Evolutionary conservation across 2,329 filamentous ascomycete genomes (phyloP), one percentile per base, ranked within the genome.

Genomic region (Arachnopeziza araneosa): DNA sequence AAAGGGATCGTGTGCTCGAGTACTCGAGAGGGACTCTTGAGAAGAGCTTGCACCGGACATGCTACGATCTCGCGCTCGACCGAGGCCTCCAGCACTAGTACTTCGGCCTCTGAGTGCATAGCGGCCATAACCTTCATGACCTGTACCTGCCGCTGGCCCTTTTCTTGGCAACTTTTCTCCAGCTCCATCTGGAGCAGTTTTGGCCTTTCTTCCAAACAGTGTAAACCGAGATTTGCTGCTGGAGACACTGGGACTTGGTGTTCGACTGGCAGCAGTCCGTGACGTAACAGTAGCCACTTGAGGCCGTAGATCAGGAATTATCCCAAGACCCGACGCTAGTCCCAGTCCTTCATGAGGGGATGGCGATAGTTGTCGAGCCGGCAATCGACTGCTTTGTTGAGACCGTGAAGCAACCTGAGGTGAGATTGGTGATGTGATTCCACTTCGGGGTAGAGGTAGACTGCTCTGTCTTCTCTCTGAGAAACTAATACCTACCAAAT

Each of bases 61-160:
- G 54, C 67, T 70, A 56, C 70, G 59, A 57, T 70, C 69, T 21
- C 64, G 76, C 24, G 76, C 79, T n/a, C 77, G 77, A 2, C 73
- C 71, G 24, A 77, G 66, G 62, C 78, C 82, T 8, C 79, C 75
- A 22, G 79, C 76, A 68, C 83, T 87, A 61, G 81, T 83, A 68
- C 86, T 91, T 57, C 88, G 83, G 30, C 87, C 82, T 60, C 86
- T 83, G 30, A 78, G 68, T 5, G 80, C 77, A 59, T 90, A 78
- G 59, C 82, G 83, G 0, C 88, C 88, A 68, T 93, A 93, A 1
- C 89, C 89, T 76, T 98, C 93, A 69, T 98, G 92, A 0, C 93
- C 93, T 48, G 93, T 98, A n/a, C 93, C 93, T 50, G 93, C 93
- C 19, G 83, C 85, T 23, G 93, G 93, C 0, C 93, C 93, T 73